Evolutionary conservation across 1,284 basidiomycete species (phyloP).

Genomic region (Sutorius eximius): DNA sequence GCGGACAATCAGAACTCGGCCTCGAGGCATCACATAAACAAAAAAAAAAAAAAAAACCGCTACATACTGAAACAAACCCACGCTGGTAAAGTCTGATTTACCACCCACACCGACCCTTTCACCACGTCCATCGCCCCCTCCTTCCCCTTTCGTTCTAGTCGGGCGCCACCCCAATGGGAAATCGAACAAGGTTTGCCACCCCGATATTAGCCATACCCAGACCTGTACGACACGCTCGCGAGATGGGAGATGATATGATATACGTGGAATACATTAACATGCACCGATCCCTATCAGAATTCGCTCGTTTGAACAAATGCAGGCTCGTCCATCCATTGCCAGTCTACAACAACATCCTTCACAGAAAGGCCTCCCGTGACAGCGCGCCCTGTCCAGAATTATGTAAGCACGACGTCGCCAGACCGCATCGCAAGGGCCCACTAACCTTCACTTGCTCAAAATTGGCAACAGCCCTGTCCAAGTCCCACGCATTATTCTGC

Average conservation of each 20-base stretch:
- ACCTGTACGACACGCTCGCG: slow-evolving; percentile 13
- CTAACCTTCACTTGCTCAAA: slow-evolving; percentile 81
- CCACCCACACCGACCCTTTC: slow-evolving; percentile 5
- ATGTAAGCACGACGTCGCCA: slow-evolving; percentile 28
- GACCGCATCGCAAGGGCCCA: slow-evolving; percentile 12
- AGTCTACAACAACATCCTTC: not conserved
- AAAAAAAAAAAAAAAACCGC: slow-evolving; percentile 4
- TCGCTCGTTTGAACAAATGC: not conserved
- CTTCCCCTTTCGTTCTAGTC: slow-evolving; percentile 22
- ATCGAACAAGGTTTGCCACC: not conserved
- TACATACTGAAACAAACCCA: not conserved
- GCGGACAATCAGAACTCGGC: slow-evolving; percentile 22
- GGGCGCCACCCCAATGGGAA: slow-evolving; percentile 6
- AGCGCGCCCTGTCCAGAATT: slow-evolving; percentile 37
- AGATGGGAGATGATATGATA: slow-evolving; percentile 15
- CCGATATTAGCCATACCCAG: slow-evolving; percentile 22
- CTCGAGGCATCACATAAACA: slow-evolving; percentile 30
- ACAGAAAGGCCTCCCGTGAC: slow-evolving; percentile 46
- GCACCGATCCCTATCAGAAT: not conserved
- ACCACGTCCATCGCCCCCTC: not conserved
- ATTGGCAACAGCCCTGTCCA: slow-evolving; percentile 73
- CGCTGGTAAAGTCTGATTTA: not conserved
- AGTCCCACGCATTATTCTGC: slow-evolving; percentile 77
- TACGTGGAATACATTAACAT: slow-evolving; percentile 30
- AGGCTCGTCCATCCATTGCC: too few relatives aligned